Evolutionary conservation across 768 basidiomycete species (phyloP), one percentile per base, ranked within the genome.

Genomic region (Hypholoma sublateritium): DNA sequence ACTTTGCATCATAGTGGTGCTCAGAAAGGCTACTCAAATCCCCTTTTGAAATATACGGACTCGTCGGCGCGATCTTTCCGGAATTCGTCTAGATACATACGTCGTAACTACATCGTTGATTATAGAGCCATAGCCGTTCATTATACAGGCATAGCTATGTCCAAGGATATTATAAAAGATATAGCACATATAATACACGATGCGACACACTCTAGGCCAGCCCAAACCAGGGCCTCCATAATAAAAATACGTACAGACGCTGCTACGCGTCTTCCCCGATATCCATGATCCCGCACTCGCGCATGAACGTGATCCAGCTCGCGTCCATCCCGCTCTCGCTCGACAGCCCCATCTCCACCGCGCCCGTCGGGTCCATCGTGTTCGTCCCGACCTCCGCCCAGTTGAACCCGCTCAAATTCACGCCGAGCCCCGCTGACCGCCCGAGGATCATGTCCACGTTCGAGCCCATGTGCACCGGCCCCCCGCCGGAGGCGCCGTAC

Each of bases 221-320:
- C 39, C 39, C 16, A 41, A 47, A 47, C 21, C 44, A 45, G 16
- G 24, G 19, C 22, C 24, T 22, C 16, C 21, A 46, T 7, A 16
- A 46, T 12, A 21, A 24, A 4, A 45, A 45, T 25, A 11, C 21
- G 22, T n/a, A 21, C 13, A 25, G 4, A 28, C 25, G 25, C 25
- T 3, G 14, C 24, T 25, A 47, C 21, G 46, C 12, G 46, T 24
- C 22, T 3, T 28, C 46, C 14, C 47, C 46, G 21, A 56, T 62
- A 43, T 76, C 76, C 72, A 78, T 75, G 49, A 82, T 79, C 6
- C 80, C 80, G 64, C 76, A 79, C 61, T 81, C 77, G 35, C 72
- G 72, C 69, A 81, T 79, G 59, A 80, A 80, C 8, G 77, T 73
- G 39, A 80, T 56, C 80, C 80, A 82, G 6, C 74, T 75, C 4